Percentiles rank a stretch among this genome's conserved stretches.
Conservation (phyloP, 2,329 filamentous ascomycete genomes). For the Sporothrix luriei region DNA sequence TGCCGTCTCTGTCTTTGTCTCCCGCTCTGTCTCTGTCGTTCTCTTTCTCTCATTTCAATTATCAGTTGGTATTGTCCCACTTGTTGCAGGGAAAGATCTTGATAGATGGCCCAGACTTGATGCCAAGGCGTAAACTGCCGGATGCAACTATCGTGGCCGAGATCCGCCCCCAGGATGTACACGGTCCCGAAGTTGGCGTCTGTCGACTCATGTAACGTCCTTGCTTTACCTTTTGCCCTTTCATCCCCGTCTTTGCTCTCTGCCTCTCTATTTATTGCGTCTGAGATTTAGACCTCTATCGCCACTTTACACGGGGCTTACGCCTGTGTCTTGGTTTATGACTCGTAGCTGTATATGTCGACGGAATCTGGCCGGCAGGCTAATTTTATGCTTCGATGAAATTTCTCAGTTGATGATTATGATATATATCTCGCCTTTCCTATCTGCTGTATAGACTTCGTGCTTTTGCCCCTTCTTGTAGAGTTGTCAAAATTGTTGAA, state of each 20-base stretch:
- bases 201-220: too few species aligned
- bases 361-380: neutral
- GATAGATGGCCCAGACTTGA: neutral
- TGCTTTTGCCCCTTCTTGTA: neutral
- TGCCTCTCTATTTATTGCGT: neutral
- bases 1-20: neutral
- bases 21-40: too few species aligned
- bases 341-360: conserved; percentile 4
- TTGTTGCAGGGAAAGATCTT: too few species aligned
- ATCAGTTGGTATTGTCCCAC: too few species aligned
- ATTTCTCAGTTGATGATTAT: too few species aligned
- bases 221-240: neutral
- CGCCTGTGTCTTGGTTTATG: neutral
- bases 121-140: neutral
- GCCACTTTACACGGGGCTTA: neutral
- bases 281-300: neutral
- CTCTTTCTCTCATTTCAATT: too few species aligned
- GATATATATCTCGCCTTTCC: neutral
- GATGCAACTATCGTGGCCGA: neutral
- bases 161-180: neutral
- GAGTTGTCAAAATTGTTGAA: neutral
- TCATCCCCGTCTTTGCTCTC: neutral
- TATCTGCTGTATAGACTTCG: neutral
- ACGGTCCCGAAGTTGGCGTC: conserved; percentile 6
- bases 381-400: neutral